Percentiles rank a stretch among this genome's conserved stretches.
Conservation (phyloP, 352 stramenopile genomes). For the Phytophthora sansomeana region DNA sequence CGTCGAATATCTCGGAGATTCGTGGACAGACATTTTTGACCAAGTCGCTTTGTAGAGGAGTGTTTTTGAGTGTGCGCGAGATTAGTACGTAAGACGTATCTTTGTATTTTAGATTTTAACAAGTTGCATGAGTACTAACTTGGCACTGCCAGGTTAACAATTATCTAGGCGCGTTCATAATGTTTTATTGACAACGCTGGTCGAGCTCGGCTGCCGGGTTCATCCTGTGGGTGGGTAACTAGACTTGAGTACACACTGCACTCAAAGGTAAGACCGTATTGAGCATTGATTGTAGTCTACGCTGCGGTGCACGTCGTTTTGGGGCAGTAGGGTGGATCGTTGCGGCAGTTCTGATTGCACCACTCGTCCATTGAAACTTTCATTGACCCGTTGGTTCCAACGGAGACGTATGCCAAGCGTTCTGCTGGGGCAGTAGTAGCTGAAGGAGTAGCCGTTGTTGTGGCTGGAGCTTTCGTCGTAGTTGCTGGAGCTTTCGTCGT, state of each 20-base stretch:
- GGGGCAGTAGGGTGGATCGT: slow-evolving; percentile 33
- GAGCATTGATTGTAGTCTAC: slow-evolving; percentile 1
- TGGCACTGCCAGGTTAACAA: too few relatives aligned
- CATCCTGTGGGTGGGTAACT: too few relatives aligned
- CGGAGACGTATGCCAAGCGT: slow-evolving; percentile 23
- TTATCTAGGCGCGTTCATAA: too few relatives aligned
- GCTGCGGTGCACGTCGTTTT: slow-evolving; percentile 25
- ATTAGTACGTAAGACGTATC: not conserved
- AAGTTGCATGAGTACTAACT: not conserved
- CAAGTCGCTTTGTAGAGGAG: slow-evolving; percentile 19
- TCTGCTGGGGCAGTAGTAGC: slow-evolving; percentile 5
- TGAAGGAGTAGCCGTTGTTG: slow-evolving; percentile 1
- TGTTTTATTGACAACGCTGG: too few relatives aligned
- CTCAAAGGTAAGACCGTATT: not conserved
- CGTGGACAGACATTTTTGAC: slow-evolving; percentile 42
- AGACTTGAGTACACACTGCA: not conserved
- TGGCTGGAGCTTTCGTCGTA: slow-evolving; percentile 1
- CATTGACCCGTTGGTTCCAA: slow-evolving; percentile 23
- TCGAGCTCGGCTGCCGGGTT: too few relatives aligned
- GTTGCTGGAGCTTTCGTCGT: slow-evolving; percentile 1
- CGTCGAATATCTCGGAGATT: slow-evolving; percentile 31
- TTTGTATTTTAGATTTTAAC: slow-evolving; percentile 8
- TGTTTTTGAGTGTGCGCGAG: slow-evolving; percentile 1
- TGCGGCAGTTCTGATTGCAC: slow-evolving; percentile 44
- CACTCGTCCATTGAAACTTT: slow-evolving; percentile 36